Base-by-base conservation (phyloP, 257 asterid species). In the Forsythia suspensa region DNA sequence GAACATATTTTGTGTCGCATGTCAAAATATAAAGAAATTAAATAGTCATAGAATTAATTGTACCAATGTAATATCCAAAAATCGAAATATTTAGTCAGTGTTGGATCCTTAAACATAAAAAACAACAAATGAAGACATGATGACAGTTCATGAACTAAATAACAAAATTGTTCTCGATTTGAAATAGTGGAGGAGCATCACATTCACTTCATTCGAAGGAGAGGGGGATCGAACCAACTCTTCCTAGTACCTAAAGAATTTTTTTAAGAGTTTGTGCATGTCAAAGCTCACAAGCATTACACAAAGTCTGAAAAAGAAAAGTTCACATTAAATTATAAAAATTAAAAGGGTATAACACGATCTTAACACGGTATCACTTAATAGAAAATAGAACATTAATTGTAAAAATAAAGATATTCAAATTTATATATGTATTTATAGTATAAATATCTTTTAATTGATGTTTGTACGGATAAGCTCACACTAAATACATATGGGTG, bases 231-330 rank as follows among this genome's bases (percentile, higher is more conserved):
- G n/a, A 20, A 6, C 11, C 67, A 59, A 36, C 4, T 21, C 16
- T 34, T 20, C 4, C n/a, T 24, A 8, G 15, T 52, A 20, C 42
- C 2, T 39, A 46, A 16, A 20, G 21, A 1, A 2, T 8, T 46
- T 18, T 66, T 34, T 68, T 67, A 16, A 10, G 11, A 16, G 4
- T 34, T 6, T 74, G 65, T 1, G 52, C 20, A 16, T 67, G 36
- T 2, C 80, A 67, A 4, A 76, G 68, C 34, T 74, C 80, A 43
- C 80, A 76, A 44, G 80, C 80, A 68, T 76, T 76, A 67, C 80
- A 76, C 4, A 76, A 48, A 46, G 80, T 66, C 80, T 76, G 67
- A 9, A 51, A 18, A 38, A 20, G 6, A 40, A 15, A 40, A n/a
- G 37, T 20, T n/a, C 3, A 21, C 36, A 21, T 9, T 13, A 39